Base-by-base conservation (phyloP, 2,329 filamentous ascomycete species). In the Diaporthe amygdali region DNA sequence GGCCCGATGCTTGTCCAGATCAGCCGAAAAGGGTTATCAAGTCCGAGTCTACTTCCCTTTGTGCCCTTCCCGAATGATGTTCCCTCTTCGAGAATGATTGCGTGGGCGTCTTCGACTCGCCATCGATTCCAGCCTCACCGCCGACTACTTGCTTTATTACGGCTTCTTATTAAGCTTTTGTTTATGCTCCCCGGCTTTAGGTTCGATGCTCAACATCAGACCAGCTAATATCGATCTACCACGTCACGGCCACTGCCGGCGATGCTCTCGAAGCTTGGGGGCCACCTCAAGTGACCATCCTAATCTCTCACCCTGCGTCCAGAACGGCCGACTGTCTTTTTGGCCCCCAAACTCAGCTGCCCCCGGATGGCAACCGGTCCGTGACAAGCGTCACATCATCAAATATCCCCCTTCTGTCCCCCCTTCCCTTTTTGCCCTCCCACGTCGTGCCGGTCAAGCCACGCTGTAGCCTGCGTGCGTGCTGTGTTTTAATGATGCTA, bases 71-170 rank as follows among this genome's bases (percentile, higher is more conserved):
- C 52, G 52, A 68, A 39, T 68, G 32, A 49, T 59, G 52, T 49
- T 68, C 22, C 66, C 66, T n/a, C 46, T 59, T 59, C 52, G 6
- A 59, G 66, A 39, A 68, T 17, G 41, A 68, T 59, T 39, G 59
- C 44, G 27, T 44, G 39, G 32, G 15, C 32, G 6, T n/a, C n/a
- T 39, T 27, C n/a, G 17, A 12, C 30, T 22, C 46, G 32, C 44
- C 30, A 10, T 37, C 20, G 2, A 44, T 2, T 49, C 59, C 59
- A 64, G 59, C 59, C 59, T 49, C 59, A 64, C 44, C 59, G 30
- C 41, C 59, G 59, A 64, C 59, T 22, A 9, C 59, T 37, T 64
- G 59, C 59, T 49, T 64, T 34, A 25, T 39, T 39, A 39, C 10
- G 44, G 30, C 12, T 49, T 49, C 30, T 7, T 54, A 39, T 66